Evolutionary conservation across 768 basidiomycete species (phyloP), one percentile per base, ranked within the genome.

Genomic region (Phlebiopsis gigantea): DNA sequence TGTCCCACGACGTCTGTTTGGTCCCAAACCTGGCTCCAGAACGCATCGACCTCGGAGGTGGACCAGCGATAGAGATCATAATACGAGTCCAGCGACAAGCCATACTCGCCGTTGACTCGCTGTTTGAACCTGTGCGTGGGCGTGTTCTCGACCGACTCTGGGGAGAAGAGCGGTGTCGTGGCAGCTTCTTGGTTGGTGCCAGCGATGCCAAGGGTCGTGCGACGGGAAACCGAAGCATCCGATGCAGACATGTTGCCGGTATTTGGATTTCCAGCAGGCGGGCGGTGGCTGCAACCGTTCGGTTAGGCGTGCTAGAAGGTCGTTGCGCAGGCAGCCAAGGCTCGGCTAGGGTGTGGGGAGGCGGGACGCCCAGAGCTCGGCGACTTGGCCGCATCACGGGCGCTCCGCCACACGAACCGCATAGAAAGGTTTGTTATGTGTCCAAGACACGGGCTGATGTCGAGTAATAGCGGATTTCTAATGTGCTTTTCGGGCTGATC

Each of bases 11-110:
- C 74, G 50, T 66, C 67, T 2, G 83, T 80, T 52, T 75, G 75
- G 64, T 90, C 87, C 89, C 88, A 92, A n/a, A 87, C 82, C 15
- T 76, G 65, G 30, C 72, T 72, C 90, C 89, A 92, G 71, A 92
- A 92, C 34, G 71, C 68, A 58, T 81, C 79, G 57, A 85, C 75
- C 65, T 85, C 67, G 24, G 71, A 61, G 4, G 75, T 79, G 1
- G 87, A 89, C 88, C 88, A 88, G 39, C 59, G 66, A 63, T 83
- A 88, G 5, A 91, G 74, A 53, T 90, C 85, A 53, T 76, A 65
- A 67, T 90, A 90, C 10, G 79, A 73, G 28, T 62, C 52, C 14
- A 90, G 71, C 14, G 69, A 58, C 9, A 83, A 69, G 17, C 67
- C 68, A 57, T 79, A 73, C 12, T 68, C 70, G 43, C 69, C 58